Percentiles rank a stretch among this genome's conserved stretches.
Conservation (phyloP, 441 rosid species). For the Pelargonium myrrhifolium region DNA sequence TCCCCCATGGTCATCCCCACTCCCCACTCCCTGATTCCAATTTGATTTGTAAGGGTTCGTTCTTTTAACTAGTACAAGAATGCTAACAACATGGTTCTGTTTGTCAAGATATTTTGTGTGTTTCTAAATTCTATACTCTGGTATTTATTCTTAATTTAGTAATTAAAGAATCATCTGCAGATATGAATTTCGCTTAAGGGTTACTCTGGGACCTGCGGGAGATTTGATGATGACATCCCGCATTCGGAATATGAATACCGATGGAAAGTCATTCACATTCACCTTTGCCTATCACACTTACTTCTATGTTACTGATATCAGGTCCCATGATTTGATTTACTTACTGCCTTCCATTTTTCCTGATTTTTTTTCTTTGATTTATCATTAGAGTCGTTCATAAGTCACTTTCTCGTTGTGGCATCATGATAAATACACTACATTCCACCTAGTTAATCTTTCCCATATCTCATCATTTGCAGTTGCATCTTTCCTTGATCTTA, state of each 20-base stretch:
- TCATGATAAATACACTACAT: neutral
- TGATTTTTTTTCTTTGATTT: neutral
- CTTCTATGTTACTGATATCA: slow-evolving; percentile 82
- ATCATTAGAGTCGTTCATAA: neutral
- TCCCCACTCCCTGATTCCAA: neutral
- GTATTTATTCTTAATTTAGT: neutral
- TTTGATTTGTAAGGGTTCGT: neutral
- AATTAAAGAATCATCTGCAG: slow-evolving; percentile 27
- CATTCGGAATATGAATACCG: slow-evolving; percentile 68
- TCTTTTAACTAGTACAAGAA: neutral
- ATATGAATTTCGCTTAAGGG: slow-evolving; percentile 79
- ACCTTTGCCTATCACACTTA: slow-evolving; percentile 86
- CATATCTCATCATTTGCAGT: neutral
- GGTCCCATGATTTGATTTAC: slow-evolving; percentile 31
- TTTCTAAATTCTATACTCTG: neutral
- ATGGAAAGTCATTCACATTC: slow-evolving; percentile 78
- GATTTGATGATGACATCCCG: slow-evolving; percentile 80
- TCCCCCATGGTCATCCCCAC: neutral
- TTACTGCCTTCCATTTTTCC: neutral
- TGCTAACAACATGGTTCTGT: neutral
- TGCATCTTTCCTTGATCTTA: neutral
- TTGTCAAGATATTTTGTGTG: neutral
- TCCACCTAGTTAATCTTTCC: neutral
- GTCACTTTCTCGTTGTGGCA: neutral
- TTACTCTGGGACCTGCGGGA: slow-evolving; percentile 65